Conservation (phyloP, 495 filamentous ascomycete genomes). For the Penicillium taxi region DNA sequence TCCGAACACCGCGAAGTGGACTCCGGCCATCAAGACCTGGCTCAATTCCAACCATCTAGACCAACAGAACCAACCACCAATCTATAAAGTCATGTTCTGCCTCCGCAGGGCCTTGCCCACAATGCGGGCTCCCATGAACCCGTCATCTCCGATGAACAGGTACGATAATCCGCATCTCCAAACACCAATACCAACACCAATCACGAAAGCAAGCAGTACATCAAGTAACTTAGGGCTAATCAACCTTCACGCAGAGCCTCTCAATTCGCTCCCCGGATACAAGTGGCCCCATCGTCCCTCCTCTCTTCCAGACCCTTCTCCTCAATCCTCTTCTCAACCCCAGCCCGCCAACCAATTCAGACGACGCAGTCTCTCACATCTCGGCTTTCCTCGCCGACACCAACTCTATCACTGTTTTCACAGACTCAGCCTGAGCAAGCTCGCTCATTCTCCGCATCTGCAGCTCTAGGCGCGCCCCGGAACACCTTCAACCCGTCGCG, state of each 20-base stretch:
- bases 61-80: conserved; percentile 1
- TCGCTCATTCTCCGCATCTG: conserved; percentile 36
- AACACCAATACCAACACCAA: background rate
- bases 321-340: conserved; percentile 23
- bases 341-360: conserved; percentile 20
- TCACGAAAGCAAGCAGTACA: conserved; percentile 1
- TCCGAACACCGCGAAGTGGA: conserved; percentile 23
- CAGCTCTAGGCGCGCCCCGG: conserved; percentile 45
- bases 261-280: conserved; percentile 15
- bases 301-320: conserved; percentile 20
- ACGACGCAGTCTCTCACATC: conserved; percentile 20
- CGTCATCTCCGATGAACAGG: conserved; percentile 19
- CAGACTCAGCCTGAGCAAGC: conserved; percentile 13
- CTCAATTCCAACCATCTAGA: conserved; percentile 4
- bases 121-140: conserved; percentile 12
- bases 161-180: conserved; percentile 9
- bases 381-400: conserved; percentile 8
- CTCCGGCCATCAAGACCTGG: conserved; percentile 7
- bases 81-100: conserved; percentile 23
- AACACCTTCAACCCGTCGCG: conserved; percentile 60
- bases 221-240: background rate
- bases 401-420: conserved; percentile 15
- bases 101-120: conserved; percentile 28
- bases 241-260: conserved; percentile 6
- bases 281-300: conserved; percentile 8